These are phyloP conservation scores for Neoascochyta sp. DNA, from an alignment of 2,329 filamentous ascomycete genomes.

Conservation along the genomic window DNA sequence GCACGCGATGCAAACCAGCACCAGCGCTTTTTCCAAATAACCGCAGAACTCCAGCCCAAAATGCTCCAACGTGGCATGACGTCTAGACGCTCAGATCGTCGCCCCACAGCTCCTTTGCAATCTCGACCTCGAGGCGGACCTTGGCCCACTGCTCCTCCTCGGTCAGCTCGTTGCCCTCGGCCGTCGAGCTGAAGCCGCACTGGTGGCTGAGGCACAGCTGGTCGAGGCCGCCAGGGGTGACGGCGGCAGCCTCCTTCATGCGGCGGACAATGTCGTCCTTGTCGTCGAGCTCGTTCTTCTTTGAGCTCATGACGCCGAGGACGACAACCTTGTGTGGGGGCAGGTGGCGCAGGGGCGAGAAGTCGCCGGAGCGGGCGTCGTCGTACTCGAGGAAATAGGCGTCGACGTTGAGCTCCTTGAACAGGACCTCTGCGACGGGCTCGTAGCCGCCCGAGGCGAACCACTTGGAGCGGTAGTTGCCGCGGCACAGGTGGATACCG, in stretches of 20 bases:
- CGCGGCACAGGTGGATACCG: slow-evolving; percentile 56
- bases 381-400: slow-evolving; percentile 60
- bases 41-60: slow-evolving; percentile 1
- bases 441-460: slow-evolving; percentile 58
- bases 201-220: slow-evolving; percentile 57
- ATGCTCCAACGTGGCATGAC: neutral
- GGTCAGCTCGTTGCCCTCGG: slow-evolving; percentile 55
- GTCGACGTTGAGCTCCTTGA: slow-evolving; percentile 55
- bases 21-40: neutral
- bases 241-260: slow-evolving; percentile 38
- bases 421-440: slow-evolving; percentile 56
- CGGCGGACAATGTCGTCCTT: slow-evolving; percentile 41
- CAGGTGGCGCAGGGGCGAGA: slow-evolving; percentile 53
- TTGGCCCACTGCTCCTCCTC: slow-evolving; percentile 59
- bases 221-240: slow-evolving; percentile 51
- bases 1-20: slow-evolving; percentile 1
- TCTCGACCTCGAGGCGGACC: slow-evolving; percentile 53
- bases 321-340: slow-evolving; percentile 55
- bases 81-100: slow-evolving; percentile 41
- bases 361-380: slow-evolving; percentile 55
- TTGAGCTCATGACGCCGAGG: slow-evolving; percentile 54
- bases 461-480: slow-evolving; percentile 57
- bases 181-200: slow-evolving; percentile 56
- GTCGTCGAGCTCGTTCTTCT: slow-evolving; percentile 57
- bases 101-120: slow-evolving; percentile 57